These are phyloP conservation scores for Malassezia vespertilionis DNA, from an alignment of 1,284 basidiomycete species.

Conservation along the genomic window DNA sequence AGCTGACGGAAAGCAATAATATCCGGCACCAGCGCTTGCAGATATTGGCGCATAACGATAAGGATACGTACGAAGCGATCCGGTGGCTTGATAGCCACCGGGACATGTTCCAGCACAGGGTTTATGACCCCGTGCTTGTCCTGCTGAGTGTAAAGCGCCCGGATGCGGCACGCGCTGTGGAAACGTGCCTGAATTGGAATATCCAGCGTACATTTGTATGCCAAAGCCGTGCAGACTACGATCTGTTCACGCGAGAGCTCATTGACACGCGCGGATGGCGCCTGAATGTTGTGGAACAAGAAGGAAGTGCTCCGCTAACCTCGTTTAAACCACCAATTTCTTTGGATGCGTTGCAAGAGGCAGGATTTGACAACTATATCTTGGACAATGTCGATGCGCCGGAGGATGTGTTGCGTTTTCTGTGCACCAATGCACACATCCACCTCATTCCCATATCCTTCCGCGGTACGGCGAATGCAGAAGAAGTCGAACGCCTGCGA, in stretches of 20 bases:
- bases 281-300: conserved; percentile 44
- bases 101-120: conserved; percentile 61
- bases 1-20: conserved; percentile 28
- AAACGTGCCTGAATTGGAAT: conserved; percentile 57
- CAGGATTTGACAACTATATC: conserved; percentile 73
- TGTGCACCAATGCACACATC: conserved; percentile 32
- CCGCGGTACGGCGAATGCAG: conserved; percentile 53
- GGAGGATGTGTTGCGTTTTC: conserved; percentile 49
- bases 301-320: conserved; percentile 20
- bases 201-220: conserved; percentile 70
- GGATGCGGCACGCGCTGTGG: conserved; percentile 60
- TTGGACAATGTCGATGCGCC: conserved; percentile 58
- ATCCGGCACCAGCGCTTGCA: conserved; percentile 30
- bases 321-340: conserved; percentile 21
- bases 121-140: conserved; percentile 75
- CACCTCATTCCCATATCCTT: conserved; percentile 54
- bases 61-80: conserved; percentile 59
- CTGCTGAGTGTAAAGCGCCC: conserved; percentile 59
- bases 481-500: conserved; percentile 56
- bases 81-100: conserved; percentile 66
- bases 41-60: conserved; percentile 51
- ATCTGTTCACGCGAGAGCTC: conserved; percentile 51
- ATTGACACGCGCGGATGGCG: conserved; percentile 54
- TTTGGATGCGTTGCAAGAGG: conserved; percentile 52
- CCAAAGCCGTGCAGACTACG: conserved; percentile 72